Base-by-base conservation (phyloP, 2,329 filamentous ascomycete species). In the Taxawa tesnikishii region DNA sequence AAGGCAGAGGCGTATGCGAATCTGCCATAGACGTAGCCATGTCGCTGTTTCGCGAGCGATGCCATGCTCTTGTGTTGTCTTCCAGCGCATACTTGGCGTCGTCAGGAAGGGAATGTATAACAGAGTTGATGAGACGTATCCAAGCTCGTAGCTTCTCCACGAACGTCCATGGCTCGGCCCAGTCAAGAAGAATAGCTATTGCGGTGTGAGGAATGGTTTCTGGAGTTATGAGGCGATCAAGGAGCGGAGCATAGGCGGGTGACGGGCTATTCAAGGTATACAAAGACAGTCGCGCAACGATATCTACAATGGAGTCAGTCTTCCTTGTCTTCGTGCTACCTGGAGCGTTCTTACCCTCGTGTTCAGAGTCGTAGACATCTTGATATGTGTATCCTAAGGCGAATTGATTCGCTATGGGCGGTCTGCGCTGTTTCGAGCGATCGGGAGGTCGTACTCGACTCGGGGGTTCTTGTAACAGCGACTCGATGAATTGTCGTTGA, bases 351-450 rank as follows among this genome's bases (percentile, higher is more conserved):
- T 8, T 8, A 23, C 19, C 19, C 67, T 94, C 88, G 56, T 93
- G 85, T 53, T 94, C 87, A 35, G 83, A 80, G 56, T 94, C 87
- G 23, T 94, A 68, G 23, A 94, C 84, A 58, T 94, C 84, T 54
- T 92, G 84, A 59, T 94, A 94, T 33, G 87, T 94, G 55, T 94
- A 94, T 31, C 87, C 87, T 38, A 94, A 62, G 8, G 87, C 87
- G 57, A 93, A 94, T 51, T 80, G 81, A 52, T 94, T 94, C 34
- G 87, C 87, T 49, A 94, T 73, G 14, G 84, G 83, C 2, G 83
- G 79, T 39, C 71, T 70, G 54, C 44, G 56, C 49, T 46, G 44
- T 24, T 19, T 15, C 15, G 25, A 27, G 51, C 65, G 47, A 50
- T 66, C 52, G 67, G 67, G 48, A 63, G 67, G 56, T 70, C 74